Evolutionary conservation across 2,329 filamentous ascomycete genomes (phyloP), one percentile per base, ranked within the genome.

Genomic region (Fusarium equiseti): DNA sequence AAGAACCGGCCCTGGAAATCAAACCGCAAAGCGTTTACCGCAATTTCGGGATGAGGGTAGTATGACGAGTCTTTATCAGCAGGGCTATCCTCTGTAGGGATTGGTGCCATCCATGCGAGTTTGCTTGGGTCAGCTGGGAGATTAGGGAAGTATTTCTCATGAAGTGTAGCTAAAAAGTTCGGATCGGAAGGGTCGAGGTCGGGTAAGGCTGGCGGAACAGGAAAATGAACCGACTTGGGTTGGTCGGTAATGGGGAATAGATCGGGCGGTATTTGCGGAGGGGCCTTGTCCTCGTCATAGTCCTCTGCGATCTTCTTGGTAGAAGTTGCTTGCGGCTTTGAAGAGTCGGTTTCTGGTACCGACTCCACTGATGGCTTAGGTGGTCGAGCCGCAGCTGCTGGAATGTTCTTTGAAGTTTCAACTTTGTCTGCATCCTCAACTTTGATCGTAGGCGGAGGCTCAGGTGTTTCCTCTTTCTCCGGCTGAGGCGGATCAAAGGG

Each of bases 131-230:
- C 93, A 58, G 94, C 89, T 3, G 95, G 90, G 2, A 97, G 90
- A 68, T 90, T 89, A 15, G 96, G 95, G 81, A 98, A 99, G 86
- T 97, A 99, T 80, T 98, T 97, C 24, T 90, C 83, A 84, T 97
- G 95, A 8, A 99, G 89, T 60, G 93, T 91, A 49, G 88, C 82
- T 62, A 98, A 90, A 82, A 98, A 98, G 76, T 93, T 86, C 0
- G 93, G 91, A 63, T 95, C 93, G 40, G 89, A 85, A 0, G 95
- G 94, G 78, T 98, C 93, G 69, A 98, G 91, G 63, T 94, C 91
- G 13, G 92, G 92, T 8, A 86, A 79, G 44, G 76, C 78, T 12
- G 80, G 84, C 3, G 80, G 82, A n/a, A 79, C 80, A 12, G 90
- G 91, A 79, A 91, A 93, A 81, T 93, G 92, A 16, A 86, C 84